Evolutionary conservation across 768 basidiomycete genomes (phyloP), one percentile per base, ranked within the genome.

Genomic region (Chalciporus chontae): DNA sequence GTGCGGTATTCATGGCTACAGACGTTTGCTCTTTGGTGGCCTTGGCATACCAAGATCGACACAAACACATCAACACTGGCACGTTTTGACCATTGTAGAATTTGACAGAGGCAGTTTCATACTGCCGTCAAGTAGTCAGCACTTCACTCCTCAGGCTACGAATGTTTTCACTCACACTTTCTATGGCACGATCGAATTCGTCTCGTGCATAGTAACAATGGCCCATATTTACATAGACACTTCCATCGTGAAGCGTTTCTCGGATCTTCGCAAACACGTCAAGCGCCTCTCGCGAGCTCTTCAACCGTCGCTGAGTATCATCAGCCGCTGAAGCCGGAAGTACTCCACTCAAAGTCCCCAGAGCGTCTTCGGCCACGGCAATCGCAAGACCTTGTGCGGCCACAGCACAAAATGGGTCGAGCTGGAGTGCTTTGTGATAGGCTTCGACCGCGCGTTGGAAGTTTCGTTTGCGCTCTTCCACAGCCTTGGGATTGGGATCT

Each of bases 321-420:
- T 90, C 90, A 1, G 71, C 71, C 3, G 76, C 71, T 6, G 73
- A 70, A 5, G 73, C 67, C 4, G 75, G 70, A 3, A 78, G 58
- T 5, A 73, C 73, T 27, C 84, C 84, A 11, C 79, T 79, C 47
- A 85, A 62, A 11, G 78, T 76, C 2, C 90, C 89, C 9, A 98
- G 70, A 0, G 87, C 85, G 66, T 95, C 93, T 64, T 99, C 96
- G 0, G 94, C 95, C 2, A 91, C 84, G 4, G 90, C 83, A 55
- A 98, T 97, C 1, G 94, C 96, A 8, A 99, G 75, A 3, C 95
- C 95, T 64, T 96, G 93, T 5, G 95, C 96, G 3, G 94, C 96
- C 52, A 93, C 83, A 2, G 92, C 92, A 67, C 93, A 96, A 23
- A 79, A 72, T 0, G 90, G 84, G 62, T 97, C 93, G 5, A 92